A percentile compares a stretch with the other conserved stretches of the same genome.
Conservation (phyloP, 129 eudicot species). For the Saussurea involucrata region DNA sequence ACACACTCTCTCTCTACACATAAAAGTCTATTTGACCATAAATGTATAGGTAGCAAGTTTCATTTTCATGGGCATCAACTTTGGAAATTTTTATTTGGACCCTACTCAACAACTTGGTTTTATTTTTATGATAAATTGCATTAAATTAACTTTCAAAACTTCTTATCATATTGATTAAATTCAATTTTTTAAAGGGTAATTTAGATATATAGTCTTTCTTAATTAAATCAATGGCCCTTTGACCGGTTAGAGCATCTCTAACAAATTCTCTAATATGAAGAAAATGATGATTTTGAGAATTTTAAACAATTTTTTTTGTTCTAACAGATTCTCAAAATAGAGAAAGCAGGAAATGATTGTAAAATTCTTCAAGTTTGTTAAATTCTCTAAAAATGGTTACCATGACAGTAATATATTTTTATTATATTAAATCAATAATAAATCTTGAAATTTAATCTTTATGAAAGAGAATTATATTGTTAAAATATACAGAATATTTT, state of each 20-base stretch:
- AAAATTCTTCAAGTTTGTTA: too few relatives aligned
- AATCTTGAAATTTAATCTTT: neutral
- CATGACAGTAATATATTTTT: neutral
- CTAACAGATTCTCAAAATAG: too few relatives aligned
- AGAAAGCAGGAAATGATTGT: too few relatives aligned
- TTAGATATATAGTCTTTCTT: too few relatives aligned
- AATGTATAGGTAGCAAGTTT: slow-evolving; percentile 36
- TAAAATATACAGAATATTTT: neutral
- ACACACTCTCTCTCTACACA: neutral
- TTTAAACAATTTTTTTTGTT: neutral
- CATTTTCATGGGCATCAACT: slow-evolving; percentile 29
- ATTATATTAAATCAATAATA: neutral
- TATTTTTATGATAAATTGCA: neutral
- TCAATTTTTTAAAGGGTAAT: neutral
- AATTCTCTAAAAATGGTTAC: too few relatives aligned
- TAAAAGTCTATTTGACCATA: slow-evolving; percentile 11
- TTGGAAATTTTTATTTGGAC: slow-evolving; percentile 27
- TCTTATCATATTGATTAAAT: neutral
- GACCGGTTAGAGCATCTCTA: too few relatives aligned
- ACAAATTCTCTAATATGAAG: too few relatives aligned
- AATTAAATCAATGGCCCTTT: too few relatives aligned
- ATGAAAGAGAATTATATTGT: neutral
- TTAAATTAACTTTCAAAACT: neutral
- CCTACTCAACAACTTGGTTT: slow-evolving; percentile 23
- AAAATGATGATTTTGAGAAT: too few relatives aligned